phyloP scores from a whole-genome alignment of 176 grass and related monocot species.

The Secale cereale region DNA sequence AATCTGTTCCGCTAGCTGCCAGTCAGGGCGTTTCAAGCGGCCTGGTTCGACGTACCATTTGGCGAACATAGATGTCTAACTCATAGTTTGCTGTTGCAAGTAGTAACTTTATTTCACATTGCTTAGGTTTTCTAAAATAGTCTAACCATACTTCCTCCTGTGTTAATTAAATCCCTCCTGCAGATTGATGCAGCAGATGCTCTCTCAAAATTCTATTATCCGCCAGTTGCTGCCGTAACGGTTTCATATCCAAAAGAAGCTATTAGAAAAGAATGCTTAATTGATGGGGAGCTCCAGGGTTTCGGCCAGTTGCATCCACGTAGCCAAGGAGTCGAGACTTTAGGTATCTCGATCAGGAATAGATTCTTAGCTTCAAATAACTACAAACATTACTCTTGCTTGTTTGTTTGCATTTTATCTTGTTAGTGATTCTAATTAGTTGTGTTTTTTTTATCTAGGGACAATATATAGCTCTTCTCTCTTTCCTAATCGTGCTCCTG shows the following conservation, averaged over 20 bases:
- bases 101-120: constrained; percentile 3
- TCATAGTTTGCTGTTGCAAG: neutral
- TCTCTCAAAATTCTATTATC: constrained; percentile 88
- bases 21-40: neutral
- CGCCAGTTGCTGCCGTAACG: constrained; percentile 93
- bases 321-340: constrained; percentile 86
- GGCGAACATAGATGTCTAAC: neutral
- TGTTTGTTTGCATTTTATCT: constrained; percentile 8
- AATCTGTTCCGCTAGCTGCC: neutral
- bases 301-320: constrained; percentile 96
- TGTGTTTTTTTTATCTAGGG: constrained; percentile 49
- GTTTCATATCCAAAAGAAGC: constrained; percentile 84
- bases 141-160: constrained; percentile 4
- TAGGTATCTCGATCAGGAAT: constrained; percentile 54
- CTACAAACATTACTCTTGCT: neutral
- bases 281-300: constrained; percentile 80
- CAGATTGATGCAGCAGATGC: constrained; percentile 78
- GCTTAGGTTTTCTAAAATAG: neutral
- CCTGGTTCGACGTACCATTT: neutral
- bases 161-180: constrained; percentile 15
- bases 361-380: neutral
- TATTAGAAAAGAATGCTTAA: constrained; percentile 83
- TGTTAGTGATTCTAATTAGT: neutral
- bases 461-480: constrained; percentile 96
- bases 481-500: constrained; percentile 86